phyloP scores from a whole-genome alignment of 176 grass and related monocot genomes.

The Pharus latifolius region DNA sequence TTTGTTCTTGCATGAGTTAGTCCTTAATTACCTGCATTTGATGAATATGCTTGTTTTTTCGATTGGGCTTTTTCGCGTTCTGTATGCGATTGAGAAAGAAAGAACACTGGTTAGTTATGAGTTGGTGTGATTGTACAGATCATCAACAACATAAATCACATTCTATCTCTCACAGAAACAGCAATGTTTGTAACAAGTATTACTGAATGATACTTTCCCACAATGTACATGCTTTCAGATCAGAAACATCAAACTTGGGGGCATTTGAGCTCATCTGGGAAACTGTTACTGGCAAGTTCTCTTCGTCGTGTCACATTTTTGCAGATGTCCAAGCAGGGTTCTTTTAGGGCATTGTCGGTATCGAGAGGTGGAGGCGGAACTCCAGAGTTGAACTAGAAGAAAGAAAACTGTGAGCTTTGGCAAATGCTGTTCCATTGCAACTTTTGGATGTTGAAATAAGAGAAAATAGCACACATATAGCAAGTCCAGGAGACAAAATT shows the following conservation, averaged over 20 bases:
- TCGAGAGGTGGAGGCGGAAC: conserved; percentile 30
- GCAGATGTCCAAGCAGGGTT: conserved; percentile 78
- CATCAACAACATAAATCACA: no score
- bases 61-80: no score
- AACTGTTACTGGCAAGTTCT: conserved; percentile 24
- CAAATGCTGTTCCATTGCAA: background rate
- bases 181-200: no score
- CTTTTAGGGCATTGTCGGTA: conserved; percentile 58
- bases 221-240: no score
- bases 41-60: background rate
- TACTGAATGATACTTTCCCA: background rate
- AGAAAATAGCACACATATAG: background rate
- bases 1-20: background rate
- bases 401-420: background rate
- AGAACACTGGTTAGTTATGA: no score
- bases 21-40: background rate
- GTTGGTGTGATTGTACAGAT: no score
- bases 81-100: no score
- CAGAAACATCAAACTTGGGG: no score
- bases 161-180: no score
- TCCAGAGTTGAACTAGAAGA: conserved; percentile 73
- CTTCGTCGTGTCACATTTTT: conserved; percentile 38
- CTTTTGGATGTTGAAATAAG: background rate
- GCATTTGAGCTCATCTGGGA: no score
- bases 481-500: background rate